These are phyloP conservation scores for Daedalea quercina DNA, from an alignment of 768 basidiomycete genomes.

Conservation along the genomic window DNA sequence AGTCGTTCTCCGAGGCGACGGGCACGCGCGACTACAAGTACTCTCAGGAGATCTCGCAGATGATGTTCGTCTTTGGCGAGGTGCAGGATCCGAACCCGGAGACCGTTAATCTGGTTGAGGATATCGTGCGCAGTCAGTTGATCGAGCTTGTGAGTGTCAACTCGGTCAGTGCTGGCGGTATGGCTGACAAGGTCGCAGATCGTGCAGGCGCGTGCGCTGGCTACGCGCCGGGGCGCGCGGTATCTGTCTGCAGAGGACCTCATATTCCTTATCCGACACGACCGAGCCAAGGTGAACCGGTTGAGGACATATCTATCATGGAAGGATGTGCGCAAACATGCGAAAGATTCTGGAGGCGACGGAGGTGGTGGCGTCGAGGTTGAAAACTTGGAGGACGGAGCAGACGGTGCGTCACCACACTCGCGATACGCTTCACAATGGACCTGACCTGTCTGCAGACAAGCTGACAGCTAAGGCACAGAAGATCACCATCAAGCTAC, in stretches of 20 bases:
- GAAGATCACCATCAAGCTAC: slow-evolving; percentile 91
- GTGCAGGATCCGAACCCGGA: slow-evolving; percentile 85
- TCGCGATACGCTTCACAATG: neutral
- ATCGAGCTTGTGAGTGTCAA: slow-evolving; percentile 71
- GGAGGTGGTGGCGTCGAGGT: slow-evolving; percentile 77
- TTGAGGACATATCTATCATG: slow-evolving; percentile 90
- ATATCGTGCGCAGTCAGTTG: slow-evolving; percentile 85
- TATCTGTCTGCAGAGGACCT: slow-evolving; percentile 91
- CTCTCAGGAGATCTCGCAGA: slow-evolving; percentile 87
- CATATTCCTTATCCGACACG: slow-evolving; percentile 92
- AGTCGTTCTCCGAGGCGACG: slow-evolving; percentile 7
- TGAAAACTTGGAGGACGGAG: slow-evolving; percentile 77
- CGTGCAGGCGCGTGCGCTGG: slow-evolving; percentile 80
- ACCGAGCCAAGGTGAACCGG: slow-evolving; percentile 89
- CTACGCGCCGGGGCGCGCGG: slow-evolving; percentile 76
- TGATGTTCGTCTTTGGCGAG: slow-evolving; percentile 99
- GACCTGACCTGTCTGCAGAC: slow-evolving; percentile 36
- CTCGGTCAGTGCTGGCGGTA: neutral
- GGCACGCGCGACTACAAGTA: slow-evolving; percentile 72
- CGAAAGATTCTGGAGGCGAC: slow-evolving; percentile 84
- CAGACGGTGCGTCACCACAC: slow-evolving; percentile 50
- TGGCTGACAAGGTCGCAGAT: slow-evolving; percentile 42
- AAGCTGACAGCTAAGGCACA: slow-evolving; percentile 79
- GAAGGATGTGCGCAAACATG: slow-evolving; percentile 95
- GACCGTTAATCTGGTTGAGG: slow-evolving; percentile 91